A percentile compares a stretch with the other conserved stretches of the same genome.
Evolutionary conservation across 257 asterid genomes (phyloP).

Genomic region (Buddleja alternifolia): DNA sequence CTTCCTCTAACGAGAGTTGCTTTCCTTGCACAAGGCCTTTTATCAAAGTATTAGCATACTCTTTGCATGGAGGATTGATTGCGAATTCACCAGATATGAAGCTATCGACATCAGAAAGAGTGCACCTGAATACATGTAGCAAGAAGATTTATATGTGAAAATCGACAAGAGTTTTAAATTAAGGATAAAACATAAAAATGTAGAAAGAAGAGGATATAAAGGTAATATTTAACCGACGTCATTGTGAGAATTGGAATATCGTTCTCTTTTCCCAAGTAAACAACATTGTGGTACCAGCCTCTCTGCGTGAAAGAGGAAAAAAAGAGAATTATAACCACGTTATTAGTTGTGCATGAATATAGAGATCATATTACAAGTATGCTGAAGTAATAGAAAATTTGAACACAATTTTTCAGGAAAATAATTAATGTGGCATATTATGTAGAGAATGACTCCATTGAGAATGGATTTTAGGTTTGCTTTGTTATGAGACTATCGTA

Average conservation of each 20-base stretch:
- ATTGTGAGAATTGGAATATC: conserved; percentile 77
- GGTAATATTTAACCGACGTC: conserved; percentile 61
- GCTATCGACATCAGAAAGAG: conserved; percentile 50
- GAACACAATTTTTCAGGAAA: background rate
- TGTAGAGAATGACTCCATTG: no score
- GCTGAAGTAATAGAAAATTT: background rate
- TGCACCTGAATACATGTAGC: conserved; percentile 58
- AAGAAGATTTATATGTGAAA: conserved; percentile 1
- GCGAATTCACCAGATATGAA: conserved; percentile 63
- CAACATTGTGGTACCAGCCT: conserved; percentile 88
- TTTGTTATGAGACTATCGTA: no score
- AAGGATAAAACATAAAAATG: background rate
- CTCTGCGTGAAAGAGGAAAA: conserved; percentile 41
- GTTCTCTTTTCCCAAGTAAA: conserved; percentile 77
- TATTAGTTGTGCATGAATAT: background rate
- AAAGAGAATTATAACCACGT: background rate
- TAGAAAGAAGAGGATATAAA: background rate
- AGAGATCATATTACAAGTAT: no score
- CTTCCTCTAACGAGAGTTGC: conserved; percentile 76
- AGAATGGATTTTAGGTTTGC: no score
- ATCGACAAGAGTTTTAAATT: background rate
- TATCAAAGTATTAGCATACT: conserved; percentile 59
- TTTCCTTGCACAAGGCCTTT: conserved; percentile 86
- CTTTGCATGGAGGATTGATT: conserved; percentile 63
- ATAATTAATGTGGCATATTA: no score